These are phyloP conservation scores for Pyrus pyrifolia DNA, from an alignment of 306 rosid species.

Conservation along the genomic window DNA sequence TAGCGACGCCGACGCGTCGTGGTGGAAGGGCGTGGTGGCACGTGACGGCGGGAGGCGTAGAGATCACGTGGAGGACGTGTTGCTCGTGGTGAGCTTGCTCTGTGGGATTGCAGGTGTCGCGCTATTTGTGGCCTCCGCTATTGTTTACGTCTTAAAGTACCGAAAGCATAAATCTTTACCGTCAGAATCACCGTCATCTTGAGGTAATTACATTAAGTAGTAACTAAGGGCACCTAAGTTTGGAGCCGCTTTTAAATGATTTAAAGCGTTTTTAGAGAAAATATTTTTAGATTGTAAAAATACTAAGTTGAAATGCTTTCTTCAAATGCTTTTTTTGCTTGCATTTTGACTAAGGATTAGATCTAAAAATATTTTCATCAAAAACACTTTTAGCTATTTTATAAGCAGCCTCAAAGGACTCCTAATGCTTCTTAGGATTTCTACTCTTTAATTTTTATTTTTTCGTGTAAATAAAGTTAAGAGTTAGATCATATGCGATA, in stretches of 20 bases:
- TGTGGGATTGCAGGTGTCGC: constrained; percentile 78
- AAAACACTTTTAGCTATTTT: no score
- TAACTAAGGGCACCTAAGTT: no score
- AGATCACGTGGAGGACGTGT: constrained; percentile 30
- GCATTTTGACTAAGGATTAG: no score
- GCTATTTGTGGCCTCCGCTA: constrained; percentile 48
- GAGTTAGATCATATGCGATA: not conserved
- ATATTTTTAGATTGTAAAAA: no score
- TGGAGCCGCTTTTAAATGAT: no score
- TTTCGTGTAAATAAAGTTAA: not conserved
- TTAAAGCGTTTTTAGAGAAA: no score
- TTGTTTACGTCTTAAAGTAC: constrained; percentile 38
- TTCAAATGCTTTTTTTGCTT: no score
- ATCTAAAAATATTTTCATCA: no score
- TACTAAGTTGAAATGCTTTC: no score
- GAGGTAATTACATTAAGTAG: not conserved
- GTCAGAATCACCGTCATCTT: not conserved
- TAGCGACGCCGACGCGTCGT: constrained; percentile 41
- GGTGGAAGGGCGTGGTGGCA: constrained; percentile 24
- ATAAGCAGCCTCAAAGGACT: no score
- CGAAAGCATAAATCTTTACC: constrained; percentile 14
- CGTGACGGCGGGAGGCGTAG: not conserved
- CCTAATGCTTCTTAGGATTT: not conserved
- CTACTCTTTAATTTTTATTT: not conserved
- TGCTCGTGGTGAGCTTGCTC: constrained; percentile 55